Evolutionary conservation across 805 yeast species (phyloP), one percentile per base, ranked within the genome.

Genomic region (Suhomyces xylopsoci): DNA sequence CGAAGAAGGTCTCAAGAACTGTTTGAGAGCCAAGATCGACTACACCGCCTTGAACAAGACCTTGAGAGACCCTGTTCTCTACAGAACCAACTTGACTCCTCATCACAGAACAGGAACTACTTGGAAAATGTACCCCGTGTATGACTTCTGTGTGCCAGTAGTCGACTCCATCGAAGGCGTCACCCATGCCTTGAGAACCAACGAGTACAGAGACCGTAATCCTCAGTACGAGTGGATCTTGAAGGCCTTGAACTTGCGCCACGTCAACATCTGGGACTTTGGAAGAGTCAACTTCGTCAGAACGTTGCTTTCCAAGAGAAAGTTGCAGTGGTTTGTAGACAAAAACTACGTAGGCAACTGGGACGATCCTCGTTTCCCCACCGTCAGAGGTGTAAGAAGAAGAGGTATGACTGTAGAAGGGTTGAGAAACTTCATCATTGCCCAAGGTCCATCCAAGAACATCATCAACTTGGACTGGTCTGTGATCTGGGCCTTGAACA

Each of bases 341-440:
- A 87, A 90, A 71, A 78, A 82, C 43, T 79, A 87, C 63, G 99
- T 94, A 54, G 65, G 81, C 22, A 91, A 90, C 76, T 94, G 99
- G 99, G 97, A 94, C 67, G 99, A 94, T 73, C 99, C 99, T 63
- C 83, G 99, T 73, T 94, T 94, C 90, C 99, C 99, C 62, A 94
- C 99, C 46, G 97, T 94, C 40, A 87, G 98, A 74, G 99, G 99
- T 79, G 97, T 93, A 50, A 90, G 97, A 80, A 87, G 99, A 81
- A 88, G 99, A 79, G 99, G 99, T 79, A 94, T 94, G 99, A 85
- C 97, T 40, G 96, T 94, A 58, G 97, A 94, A 78, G 99, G 98
- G 60, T 83, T 94, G 71, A 84, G 93, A 74, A 88, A 89, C 80
- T 94, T 94, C 65, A 88, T 94, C 60, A 79, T 94, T 56, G 82